These are phyloP conservation scores for Agaricales sp. DNA, from an alignment of 1,284 basidiomycete genomes.

Conservation along the genomic window DNA sequence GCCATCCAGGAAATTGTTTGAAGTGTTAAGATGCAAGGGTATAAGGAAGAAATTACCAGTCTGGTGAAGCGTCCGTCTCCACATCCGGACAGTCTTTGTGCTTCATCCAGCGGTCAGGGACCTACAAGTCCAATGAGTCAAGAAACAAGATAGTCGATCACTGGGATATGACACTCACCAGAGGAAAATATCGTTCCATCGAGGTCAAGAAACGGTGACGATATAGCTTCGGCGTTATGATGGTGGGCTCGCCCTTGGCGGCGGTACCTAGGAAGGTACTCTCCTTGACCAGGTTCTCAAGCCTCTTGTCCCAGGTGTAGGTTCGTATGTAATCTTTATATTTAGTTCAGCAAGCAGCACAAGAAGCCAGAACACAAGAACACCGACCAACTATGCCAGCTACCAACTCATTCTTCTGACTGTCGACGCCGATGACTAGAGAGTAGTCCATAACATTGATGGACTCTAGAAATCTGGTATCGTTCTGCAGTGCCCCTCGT, in stretches of 20 bases:
- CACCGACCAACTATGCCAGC: slow-evolving; percentile 89
- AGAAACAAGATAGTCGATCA: slow-evolving; percentile 4
- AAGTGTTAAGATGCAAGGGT: too few relatives aligned
- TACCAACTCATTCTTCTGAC: slow-evolving; percentile 73
- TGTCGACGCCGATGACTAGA: slow-evolving; percentile 89
- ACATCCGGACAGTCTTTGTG: slow-evolving; percentile 66
- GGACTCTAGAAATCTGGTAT: slow-evolving; percentile 89
- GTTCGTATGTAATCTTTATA: slow-evolving; percentile 80
- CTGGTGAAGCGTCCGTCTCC: slow-evolving; percentile 48
- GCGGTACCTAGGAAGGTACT: slow-evolving; percentile 77
- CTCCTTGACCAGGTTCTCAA: slow-evolving; percentile 97
- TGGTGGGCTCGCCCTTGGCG: slow-evolving; percentile 82
- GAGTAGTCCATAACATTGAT: slow-evolving; percentile 99
- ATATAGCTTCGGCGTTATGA: slow-evolving; percentile 82
- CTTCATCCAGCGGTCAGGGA: slow-evolving; percentile 85
- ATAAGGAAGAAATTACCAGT: slow-evolving; percentile 33
- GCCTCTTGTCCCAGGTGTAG: slow-evolving; percentile 96
- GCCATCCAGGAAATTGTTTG: too few relatives aligned
- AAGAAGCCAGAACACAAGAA: too few relatives aligned
- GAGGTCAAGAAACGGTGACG: slow-evolving; percentile 82
- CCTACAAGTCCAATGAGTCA: slow-evolving; percentile 28
- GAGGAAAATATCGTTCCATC: slow-evolving; percentile 87
- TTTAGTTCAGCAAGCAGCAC: slow-evolving; percentile 1
- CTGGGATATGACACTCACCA: slow-evolving; percentile 35
- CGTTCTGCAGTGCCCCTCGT: slow-evolving; percentile 86